Conservation (phyloP, 495 filamentous ascomycete species). For the Penicillium turbatum region DNA sequence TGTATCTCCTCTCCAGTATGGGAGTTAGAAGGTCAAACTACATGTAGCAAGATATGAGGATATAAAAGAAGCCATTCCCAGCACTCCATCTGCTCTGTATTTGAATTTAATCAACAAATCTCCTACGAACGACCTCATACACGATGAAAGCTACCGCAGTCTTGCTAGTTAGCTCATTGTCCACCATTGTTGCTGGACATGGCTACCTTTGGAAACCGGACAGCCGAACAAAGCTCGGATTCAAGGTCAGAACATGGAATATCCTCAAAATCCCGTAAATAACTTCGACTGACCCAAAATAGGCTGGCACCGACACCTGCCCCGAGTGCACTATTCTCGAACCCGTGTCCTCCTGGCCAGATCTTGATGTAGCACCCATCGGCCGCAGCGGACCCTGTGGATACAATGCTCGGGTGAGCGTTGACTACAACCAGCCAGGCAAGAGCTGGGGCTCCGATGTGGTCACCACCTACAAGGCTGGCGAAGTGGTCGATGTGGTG, state of each 20-base stretch:
- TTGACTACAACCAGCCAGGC: slow-evolving; percentile 52
- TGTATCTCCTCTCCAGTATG: neutral
- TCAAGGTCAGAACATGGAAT: slow-evolving; percentile 31
- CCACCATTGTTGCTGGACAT: slow-evolving; percentile 23
- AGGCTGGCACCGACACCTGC: slow-evolving; percentile 50
- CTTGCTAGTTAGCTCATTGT: neutral
- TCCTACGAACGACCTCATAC: neutral
- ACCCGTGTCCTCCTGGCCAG: slow-evolving; percentile 50
- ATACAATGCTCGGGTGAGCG: slow-evolving; percentile 52
- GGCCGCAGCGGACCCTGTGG: slow-evolving; percentile 53
- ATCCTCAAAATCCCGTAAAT: neutral
- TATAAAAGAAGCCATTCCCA: neutral
- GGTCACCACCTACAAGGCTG: slow-evolving; percentile 45
- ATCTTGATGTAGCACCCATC: slow-evolving; percentile 42
- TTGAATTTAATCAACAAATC: neutral
- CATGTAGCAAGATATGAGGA: neutral
- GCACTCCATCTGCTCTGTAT: neutral
- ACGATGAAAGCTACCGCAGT: neutral
- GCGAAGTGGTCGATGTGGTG: slow-evolving; percentile 46
- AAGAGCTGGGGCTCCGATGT: slow-evolving; percentile 41
- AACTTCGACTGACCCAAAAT: neutral
- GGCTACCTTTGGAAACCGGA: slow-evolving; percentile 45
- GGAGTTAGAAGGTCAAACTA: neutral
- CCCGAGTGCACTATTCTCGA: slow-evolving; percentile 57
- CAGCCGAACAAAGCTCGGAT: slow-evolving; percentile 46